Evolutionary conservation across 139 green algal genomes (phyloP).

Genomic region (Volvox africanus): DNA sequence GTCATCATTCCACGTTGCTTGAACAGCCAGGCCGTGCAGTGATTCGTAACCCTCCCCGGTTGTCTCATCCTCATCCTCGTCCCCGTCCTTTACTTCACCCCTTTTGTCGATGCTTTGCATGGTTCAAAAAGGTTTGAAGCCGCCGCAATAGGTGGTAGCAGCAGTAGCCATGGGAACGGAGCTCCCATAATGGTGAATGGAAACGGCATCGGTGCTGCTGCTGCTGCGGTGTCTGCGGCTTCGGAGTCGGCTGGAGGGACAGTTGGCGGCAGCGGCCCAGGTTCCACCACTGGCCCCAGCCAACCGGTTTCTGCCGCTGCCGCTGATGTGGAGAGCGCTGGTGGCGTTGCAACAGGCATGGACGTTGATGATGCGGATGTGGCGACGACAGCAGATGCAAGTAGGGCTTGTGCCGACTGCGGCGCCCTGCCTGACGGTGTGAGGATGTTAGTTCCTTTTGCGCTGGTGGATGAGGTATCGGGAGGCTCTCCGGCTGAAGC

Average conservation of each 20-base stretch:
- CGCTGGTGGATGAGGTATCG: constrained; percentile 84
- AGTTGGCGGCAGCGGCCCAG: background rate
- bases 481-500: constrained; percentile 70
- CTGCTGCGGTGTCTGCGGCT: background rate
- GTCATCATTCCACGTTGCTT: no score
- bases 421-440: no score
- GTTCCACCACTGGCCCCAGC: background rate
- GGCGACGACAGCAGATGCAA: background rate
- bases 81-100: no score
- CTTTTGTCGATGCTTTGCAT: no score
- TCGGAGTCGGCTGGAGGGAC: background rate
- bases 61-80: no score
- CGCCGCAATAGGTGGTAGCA: background rate
- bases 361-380: background rate
- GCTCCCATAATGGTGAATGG: no score
- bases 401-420: background rate
- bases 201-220: no score
- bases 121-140: no score
- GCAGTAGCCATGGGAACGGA: background rate
- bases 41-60: no score
- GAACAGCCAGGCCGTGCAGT: no score
- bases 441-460: constrained; percentile 70
- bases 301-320: background rate
- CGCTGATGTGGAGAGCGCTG: no score
- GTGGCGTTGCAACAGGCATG: background rate